Evolutionary conservation across 1,284 basidiomycete species (phyloP).

Genomic region (Heimioporus punctisporus): DNA sequence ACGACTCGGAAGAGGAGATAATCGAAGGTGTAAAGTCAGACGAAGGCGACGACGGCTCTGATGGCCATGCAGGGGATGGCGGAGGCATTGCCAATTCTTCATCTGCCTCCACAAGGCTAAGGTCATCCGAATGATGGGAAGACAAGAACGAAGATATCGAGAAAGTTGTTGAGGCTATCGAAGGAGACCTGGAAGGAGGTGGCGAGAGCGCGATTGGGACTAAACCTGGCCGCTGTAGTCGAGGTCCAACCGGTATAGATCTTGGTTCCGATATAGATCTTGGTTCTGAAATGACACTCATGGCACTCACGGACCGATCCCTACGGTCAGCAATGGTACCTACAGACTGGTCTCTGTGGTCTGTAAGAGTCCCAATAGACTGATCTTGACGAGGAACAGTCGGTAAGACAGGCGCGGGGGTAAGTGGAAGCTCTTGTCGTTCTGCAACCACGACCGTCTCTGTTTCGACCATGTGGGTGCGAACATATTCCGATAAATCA

Average conservation of each 20-base stretch:
- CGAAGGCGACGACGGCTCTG: constrained; percentile 34
- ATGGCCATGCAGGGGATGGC: constrained; percentile 31
- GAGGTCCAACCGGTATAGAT: constrained; percentile 30
- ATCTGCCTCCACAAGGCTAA: constrained; percentile 41
- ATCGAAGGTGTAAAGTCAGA: constrained; percentile 34
- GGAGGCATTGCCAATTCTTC: constrained; percentile 25
- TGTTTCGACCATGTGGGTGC: constrained; percentile 24
- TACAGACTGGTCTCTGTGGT: constrained; percentile 29
- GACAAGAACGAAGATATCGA: constrained; percentile 68
- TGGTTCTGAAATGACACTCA: constrained; percentile 22
- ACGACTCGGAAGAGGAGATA: constrained; percentile 33
- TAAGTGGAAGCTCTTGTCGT: constrained; percentile 20
- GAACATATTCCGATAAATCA: constrained; percentile 51
- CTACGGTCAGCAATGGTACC: constrained; percentile 35
- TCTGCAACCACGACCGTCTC: constrained; percentile 17
- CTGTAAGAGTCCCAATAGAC: constrained; percentile 40
- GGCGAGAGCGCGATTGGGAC: constrained; percentile 38
- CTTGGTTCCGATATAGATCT: constrained; percentile 23
- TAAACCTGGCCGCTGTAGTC: constrained; percentile 16
- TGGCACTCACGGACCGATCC: constrained; percentile 44
- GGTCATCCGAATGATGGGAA: constrained; percentile 77
- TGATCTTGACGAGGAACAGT: constrained; percentile 40
- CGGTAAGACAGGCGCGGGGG: no score
- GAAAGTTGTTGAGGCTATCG: constrained; percentile 52
- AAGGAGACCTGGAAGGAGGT: constrained; percentile 43